Percentiles rank a stretch among this genome's conserved stretches.
Conservation (phyloP, 2,329 filamentous ascomycete genomes). For the Elsinoe ampelina region DNA sequence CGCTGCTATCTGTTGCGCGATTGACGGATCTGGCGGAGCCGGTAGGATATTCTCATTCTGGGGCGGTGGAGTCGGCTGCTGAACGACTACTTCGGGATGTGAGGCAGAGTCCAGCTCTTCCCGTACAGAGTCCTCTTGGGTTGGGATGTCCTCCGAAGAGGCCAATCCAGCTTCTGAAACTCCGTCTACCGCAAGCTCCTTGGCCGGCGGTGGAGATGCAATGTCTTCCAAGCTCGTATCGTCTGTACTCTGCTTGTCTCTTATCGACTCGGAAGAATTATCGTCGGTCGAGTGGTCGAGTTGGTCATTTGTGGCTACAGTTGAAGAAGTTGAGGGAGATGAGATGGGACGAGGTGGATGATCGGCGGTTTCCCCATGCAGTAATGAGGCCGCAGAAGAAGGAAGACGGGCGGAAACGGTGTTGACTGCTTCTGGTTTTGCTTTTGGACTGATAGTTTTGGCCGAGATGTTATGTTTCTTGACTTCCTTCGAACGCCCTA, state of each 20-base stretch:
- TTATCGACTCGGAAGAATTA: background rate
- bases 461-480: background rate
- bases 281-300: background rate
- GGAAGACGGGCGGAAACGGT: constrained; percentile 2
- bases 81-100: constrained; percentile 8
- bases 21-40: background rate
- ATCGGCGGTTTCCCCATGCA: constrained; percentile 10
- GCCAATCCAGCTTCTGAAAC: background rate
- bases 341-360: constrained; percentile 1
- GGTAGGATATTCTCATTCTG: constrained; percentile 6
- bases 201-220: background rate
- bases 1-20: background rate
- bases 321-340: constrained; percentile 4
- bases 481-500: background rate
- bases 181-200: background rate
- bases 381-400: constrained; percentile 12
- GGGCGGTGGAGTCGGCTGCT: constrained; percentile 12
- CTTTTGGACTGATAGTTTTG: background rate
- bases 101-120: constrained; percentile 8
- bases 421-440: constrained; percentile 2
- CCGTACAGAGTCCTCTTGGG: background rate
- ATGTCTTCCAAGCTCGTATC: background rate
- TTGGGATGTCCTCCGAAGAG: background rate
- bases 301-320: background rate
- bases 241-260: constrained; percentile 8